Evolutionary conservation across 805 yeast genomes (phyloP), one percentile per base, ranked within the genome.

Genomic region (Myxozyma nipponensis): DNA sequence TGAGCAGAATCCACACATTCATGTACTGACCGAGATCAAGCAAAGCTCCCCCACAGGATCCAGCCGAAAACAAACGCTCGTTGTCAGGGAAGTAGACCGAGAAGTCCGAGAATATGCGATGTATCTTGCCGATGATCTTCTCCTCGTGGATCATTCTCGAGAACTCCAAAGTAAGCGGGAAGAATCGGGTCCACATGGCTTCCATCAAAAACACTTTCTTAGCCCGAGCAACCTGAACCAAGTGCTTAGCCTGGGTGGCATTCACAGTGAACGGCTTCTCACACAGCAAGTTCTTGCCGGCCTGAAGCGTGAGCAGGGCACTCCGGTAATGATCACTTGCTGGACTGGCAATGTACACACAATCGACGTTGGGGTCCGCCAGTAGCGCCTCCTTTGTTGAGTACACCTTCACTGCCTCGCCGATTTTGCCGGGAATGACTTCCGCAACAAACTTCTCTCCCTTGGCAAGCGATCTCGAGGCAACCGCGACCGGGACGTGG

Each of bases 11-110:
- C 67, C 66, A 78, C 2, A 78, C 77, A 44, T 77, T 54, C 3
- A 77, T 65, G 54, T 79, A 79, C 43, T 78, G 71, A 1, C 83
- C 82, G 48, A 78, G 67, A 61, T 79, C 84, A 56, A 78, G 70
- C 41, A 78, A 60, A 0, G 81, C 76, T 21, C 84, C 83, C 13
- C 79, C 84, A 3, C 79, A 83, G 42, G 77, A 69, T 17, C 65
- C 63, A 3, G 71, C 73, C 60, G 75, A 72, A 48, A 74, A 65
- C 49, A 76, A 59, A 43, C 82, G 63, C 1, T 72, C 67, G 17
- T 54, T 59, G 6, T 58, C 54, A 2, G 72, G 70, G n/a, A n/a
- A n/a, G n/a, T n/a, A n/a, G 49, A 63, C 67, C 4, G 74, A 65
- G 57, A 75, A 72, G 57, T 79, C 81, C 18, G 71, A 68, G 50